Percentiles rank a stretch among this genome's conserved stretches.
phyloP scores from a whole-genome alignment of 352 stramenopile species.

The Phytopythium sindhum region DNA sequence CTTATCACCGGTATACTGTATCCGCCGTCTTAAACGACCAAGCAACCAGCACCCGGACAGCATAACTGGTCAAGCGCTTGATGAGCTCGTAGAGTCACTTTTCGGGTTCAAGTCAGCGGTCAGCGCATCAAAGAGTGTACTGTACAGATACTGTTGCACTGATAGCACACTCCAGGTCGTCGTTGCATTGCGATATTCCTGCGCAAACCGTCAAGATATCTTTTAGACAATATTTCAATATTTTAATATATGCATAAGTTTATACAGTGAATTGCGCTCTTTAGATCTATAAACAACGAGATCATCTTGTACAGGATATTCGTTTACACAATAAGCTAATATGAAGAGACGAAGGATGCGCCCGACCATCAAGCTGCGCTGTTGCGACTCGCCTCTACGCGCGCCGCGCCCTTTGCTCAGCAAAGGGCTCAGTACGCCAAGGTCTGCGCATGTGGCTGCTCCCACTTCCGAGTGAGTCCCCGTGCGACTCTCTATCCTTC shows the following conservation, averaged over 20 bases:
- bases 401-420: background rate
- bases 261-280: too few species aligned
- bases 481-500: constrained; percentile 3
- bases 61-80: background rate
- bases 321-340: background rate
- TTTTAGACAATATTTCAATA: too few species aligned
- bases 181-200: background rate
- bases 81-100: constrained; percentile 1
- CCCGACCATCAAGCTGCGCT: background rate
- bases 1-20: background rate
- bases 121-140: background rate
- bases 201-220: background rate
- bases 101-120: background rate
- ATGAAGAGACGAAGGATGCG: background rate
- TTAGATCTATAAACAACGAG: too few species aligned
- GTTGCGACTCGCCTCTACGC: background rate
- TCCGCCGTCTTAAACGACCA: background rate
- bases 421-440: background rate
- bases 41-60: background rate
- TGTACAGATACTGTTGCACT: background rate
- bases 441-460: background rate
- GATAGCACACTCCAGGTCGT: too few species aligned
- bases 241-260: too few species aligned
- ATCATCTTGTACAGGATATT: background rate
- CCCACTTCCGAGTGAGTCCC: background rate